Evolutionary conservation across 805 yeast genomes (phyloP), one percentile per base, ranked within the genome.

Genomic region (Tetrapisispora pingtungensis): DNA sequence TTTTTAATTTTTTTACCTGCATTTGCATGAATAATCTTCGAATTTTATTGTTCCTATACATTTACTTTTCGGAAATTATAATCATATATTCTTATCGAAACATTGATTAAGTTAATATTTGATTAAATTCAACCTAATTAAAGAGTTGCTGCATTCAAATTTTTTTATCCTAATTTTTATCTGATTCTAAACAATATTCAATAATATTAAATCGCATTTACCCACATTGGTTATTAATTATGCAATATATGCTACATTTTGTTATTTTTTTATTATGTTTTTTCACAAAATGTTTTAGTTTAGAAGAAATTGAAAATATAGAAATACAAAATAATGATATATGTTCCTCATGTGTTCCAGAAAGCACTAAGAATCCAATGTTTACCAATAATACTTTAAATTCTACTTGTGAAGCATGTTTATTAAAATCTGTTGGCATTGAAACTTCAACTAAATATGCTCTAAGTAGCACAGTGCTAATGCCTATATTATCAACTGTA

Each of bases 21-120:
- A n/a, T n/a, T n/a, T n/a, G n/a, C n/a, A n/a, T n/a, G n/a, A n/a
- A n/a, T n/a, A n/a, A n/a, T n/a, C n/a, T n/a, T n/a, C n/a, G n/a
- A n/a, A n/a, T n/a, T 46, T 62, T 18, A 53, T 48, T 19, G 22
- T 49, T 15, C 56, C 55, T 3, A n/a, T 27, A 20, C 26, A 38
- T 10, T 4, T 14, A 20, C 5, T 4, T 30, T 14, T 7, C 15
- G 27, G 31, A n/a, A 24, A 24, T 14, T 15, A 24, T 8, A 33
- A 33, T 33, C 28, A 20, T 10, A 20, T 34, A 4, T 20, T 18
- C 37, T 22, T n/a, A 30, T 6, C 15, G 8, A 22, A 6, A 6
- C 26, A 22, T 22, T 22, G 26, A 22, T 22, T 22, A 8, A 22
- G 5, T 22, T 22, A 22, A 6, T 22, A n/a, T n/a, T n/a, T n/a